Evolutionary conservation across 176 grass and related monocot genomes (phyloP).

Genomic region (Cenchrus purpureus): DNA sequence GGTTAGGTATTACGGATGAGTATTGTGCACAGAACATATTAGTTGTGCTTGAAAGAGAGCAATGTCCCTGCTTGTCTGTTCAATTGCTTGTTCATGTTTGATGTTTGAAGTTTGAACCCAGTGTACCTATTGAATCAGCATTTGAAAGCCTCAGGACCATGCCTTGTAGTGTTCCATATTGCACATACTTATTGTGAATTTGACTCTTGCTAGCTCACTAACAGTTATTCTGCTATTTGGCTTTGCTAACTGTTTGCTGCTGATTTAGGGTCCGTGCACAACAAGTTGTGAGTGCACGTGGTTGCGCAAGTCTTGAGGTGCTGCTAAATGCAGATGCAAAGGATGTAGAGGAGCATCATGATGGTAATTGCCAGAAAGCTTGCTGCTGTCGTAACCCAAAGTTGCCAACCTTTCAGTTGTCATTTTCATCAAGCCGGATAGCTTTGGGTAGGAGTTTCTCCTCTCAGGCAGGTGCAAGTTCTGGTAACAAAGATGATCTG

Average conservation of each 20-base stretch:
- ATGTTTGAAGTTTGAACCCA: background rate
- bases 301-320: constrained; percentile 31
- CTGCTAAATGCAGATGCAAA: constrained; percentile 35
- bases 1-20: background rate
- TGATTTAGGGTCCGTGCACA: constrained; percentile 39
- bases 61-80: constrained; percentile 3
- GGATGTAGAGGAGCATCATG: constrained; percentile 33
- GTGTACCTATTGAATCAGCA: background rate
- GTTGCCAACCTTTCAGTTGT: constrained; percentile 5
- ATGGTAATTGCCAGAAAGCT: constrained; percentile 30
- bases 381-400: constrained; percentile 42
- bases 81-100: background rate
- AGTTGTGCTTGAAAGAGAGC: background rate
- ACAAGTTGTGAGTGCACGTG: constrained; percentile 31
- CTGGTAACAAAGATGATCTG: constrained; percentile 59
- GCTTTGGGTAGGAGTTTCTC: constrained; percentile 61
- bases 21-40: background rate
- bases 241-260: background rate
- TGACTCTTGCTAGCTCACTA: background rate
- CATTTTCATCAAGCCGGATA: constrained; percentile 38
- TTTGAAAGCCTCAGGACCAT: background rate
- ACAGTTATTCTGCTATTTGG: constrained; percentile 4
- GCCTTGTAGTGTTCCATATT: background rate
- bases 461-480: constrained; percentile 60
- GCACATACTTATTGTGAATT: constrained; percentile 1